Evolutionary conservation across 371 early-diverging fungal species (phyloP), one percentile per base, ranked within the genome.

Genomic region (Globomyces sp.): DNA sequence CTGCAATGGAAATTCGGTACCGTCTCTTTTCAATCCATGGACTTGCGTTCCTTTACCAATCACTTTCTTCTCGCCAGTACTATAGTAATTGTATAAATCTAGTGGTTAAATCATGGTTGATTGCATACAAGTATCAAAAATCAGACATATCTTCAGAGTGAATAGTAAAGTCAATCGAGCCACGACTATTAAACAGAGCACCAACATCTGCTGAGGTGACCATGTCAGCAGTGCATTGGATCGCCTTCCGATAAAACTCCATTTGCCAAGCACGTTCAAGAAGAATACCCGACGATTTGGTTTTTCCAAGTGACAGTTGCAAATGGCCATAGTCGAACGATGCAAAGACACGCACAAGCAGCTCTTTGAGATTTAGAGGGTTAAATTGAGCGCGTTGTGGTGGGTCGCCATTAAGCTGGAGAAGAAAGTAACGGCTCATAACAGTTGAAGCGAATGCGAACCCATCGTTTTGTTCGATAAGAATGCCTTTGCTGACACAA

Each of bases 1-100:
- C 43, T 69, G 69, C 13, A 75, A 48, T 10, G 75, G 79, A 69
- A 79, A 79, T 37, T 10, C 37, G 43, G 46, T 60, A 45, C 77
- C 80, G 48, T 70, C 67, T 45, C 69, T 71, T 51, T 62, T 46
- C 44, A 62, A 8, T n/a, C 74, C 74, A 5, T 34, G 1, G n/a
- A 55, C 61, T 2, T 52, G 43, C 1, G 66, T 47, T 2, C 67
- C 64, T 0, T 45, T 47, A 9, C 76, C 79, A 36, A 77, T 72
- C 11, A 79, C 74, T 10, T 59, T 66, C 42, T 52, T 71, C 1
- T 62, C 58, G 40, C 71, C 77, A 1, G 79, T 75, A 5, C 59
- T 46, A 36, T 72, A 42, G 37, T 77, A 77, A 13, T 68, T 72
- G 34, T 42, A 2, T 45, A 77, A 3, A 60, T 76, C 51, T 51